A percentile compares a stretch with the other conserved stretches of the same genome.
Evolutionary conservation across 257 asterid genomes (phyloP).

Genomic region (Lavandula angustifolia): DNA sequence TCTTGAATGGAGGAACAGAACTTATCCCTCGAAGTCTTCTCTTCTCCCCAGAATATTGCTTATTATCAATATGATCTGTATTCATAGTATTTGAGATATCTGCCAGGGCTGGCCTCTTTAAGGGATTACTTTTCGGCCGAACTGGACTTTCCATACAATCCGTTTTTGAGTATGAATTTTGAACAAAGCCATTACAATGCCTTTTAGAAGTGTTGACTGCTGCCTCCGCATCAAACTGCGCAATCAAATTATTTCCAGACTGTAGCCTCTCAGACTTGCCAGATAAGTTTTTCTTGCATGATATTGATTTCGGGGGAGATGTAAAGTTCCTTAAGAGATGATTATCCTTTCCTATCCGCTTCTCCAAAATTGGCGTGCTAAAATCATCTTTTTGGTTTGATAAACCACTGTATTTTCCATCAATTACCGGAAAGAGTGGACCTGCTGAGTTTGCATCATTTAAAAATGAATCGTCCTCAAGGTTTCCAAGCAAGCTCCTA

Average conservation of each 20-base stretch:
- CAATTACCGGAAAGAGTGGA: slow-evolving; percentile 40
- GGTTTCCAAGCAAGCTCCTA: slow-evolving; percentile 78
- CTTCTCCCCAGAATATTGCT: slow-evolving; percentile 58
- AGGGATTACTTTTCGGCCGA: slow-evolving; percentile 35
- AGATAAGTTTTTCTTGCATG: slow-evolving; percentile 41
- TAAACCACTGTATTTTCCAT: slow-evolving; percentile 34
- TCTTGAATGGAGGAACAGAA: slow-evolving; percentile 82
- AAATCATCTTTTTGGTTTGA: slow-evolving; percentile 42
- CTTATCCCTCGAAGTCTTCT: slow-evolving; percentile 49
- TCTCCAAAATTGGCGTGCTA: slow-evolving; percentile 49
- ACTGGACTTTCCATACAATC: slow-evolving; percentile 38
- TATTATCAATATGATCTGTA: slow-evolving; percentile 34
- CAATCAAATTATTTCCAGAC: slow-evolving; percentile 73
- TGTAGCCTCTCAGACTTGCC: slow-evolving; percentile 45
- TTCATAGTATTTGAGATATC: slow-evolving; percentile 69
- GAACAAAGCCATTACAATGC: slow-evolving; percentile 36
- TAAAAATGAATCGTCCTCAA: slow-evolving; percentile 51
- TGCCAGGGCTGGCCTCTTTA: slow-evolving; percentile 50
- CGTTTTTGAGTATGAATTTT: slow-evolving; percentile 26
- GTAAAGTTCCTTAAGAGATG: slow-evolving; percentile 53
- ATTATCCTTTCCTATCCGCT: slow-evolving; percentile 36
- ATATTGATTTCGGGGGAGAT: slow-evolving; percentile 59
- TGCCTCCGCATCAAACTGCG: slow-evolving; percentile 84
- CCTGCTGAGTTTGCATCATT: slow-evolving; percentile 47
- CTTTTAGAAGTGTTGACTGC: slow-evolving; percentile 36